phyloP scores from a whole-genome alignment of 1,139 yeast genomes.

The Sugiyamaella japonica region DNA sequence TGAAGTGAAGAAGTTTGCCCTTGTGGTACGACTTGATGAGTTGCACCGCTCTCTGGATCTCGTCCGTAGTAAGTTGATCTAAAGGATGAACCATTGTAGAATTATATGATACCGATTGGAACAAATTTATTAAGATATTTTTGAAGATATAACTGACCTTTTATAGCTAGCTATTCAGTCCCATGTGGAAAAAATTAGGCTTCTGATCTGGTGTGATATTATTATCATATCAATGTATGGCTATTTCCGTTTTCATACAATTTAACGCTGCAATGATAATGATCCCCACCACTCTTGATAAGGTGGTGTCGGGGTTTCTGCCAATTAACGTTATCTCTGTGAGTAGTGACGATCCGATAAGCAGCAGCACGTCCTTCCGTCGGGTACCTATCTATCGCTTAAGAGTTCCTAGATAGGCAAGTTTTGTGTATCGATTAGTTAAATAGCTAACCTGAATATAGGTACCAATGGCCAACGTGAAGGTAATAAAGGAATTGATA shows the following conservation, averaged over 20 bases:
- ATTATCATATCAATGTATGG: neutral
- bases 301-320: neutral
- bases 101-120: neutral
- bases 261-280: constrained; percentile 7
- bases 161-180: neutral
- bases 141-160: neutral
- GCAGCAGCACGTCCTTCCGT: neutral
- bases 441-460: neutral
- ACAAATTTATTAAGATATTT: neutral
- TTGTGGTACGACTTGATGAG: constrained; percentile 50
- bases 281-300: constrained; percentile 11
- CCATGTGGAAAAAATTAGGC: too few relatives aligned
- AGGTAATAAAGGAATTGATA: too few relatives aligned
- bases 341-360: neutral
- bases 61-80: constrained; percentile 66
- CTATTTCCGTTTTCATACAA: constrained; percentile 11
- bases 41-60: constrained; percentile 58
- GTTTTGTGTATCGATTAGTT: neutral
- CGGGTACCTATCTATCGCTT: neutral
- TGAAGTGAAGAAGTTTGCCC: constrained; percentile 61
- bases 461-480: neutral
- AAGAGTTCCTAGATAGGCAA: constrained; percentile 9
- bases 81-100: constrained; percentile 47
- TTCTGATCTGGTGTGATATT: too few relatives aligned
- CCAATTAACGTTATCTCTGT: neutral